A percentile compares a stretch with the other conserved stretches of the same genome.
Conservation (phyloP, 768 basidiomycete genomes). For the Collybiopsis luxurians region DNA sequence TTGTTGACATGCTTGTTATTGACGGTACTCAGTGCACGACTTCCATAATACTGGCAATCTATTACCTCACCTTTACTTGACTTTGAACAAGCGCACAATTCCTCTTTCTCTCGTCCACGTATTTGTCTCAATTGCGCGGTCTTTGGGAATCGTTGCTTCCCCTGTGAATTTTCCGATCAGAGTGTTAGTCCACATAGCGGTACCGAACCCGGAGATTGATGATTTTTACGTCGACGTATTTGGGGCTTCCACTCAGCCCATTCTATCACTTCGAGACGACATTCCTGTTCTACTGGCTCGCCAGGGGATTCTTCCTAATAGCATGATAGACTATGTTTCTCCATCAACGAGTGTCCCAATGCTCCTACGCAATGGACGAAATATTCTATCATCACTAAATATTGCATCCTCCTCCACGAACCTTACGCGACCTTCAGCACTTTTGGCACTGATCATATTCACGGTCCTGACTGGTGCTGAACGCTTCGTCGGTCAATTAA, state of each 20-base stretch:
- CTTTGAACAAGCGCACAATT: slow-evolving; percentile 44
- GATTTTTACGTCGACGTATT: slow-evolving; percentile 49
- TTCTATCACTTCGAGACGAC: slow-evolving; percentile 33
- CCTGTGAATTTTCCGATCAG: slow-evolving; percentile 56
- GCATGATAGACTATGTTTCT: slow-evolving; percentile 18
- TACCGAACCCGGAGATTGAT: slow-evolving; percentile 27
- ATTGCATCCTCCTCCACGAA: not conserved
- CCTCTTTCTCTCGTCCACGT: slow-evolving; percentile 61
- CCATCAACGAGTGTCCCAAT: slow-evolving; percentile 32
- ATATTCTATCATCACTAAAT: slow-evolving; percentile 19
- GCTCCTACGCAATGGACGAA: slow-evolving; percentile 27
- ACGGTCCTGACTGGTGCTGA: slow-evolving; percentile 31
- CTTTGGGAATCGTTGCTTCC: slow-evolving; percentile 47
- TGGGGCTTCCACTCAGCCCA: slow-evolving; percentile 31
- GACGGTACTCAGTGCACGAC: slow-evolving; percentile 23
- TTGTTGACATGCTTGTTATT: not conserved
- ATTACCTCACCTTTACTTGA: slow-evolving; percentile 60
- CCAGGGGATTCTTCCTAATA: slow-evolving; percentile 19
- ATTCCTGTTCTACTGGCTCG: slow-evolving; percentile 28
- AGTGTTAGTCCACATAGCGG: slow-evolving; percentile 51
- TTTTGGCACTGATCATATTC: slow-evolving; percentile 32
- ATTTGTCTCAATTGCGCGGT: slow-evolving; percentile 51
- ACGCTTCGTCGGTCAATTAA: slow-evolving; percentile 28
- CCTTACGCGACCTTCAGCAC: slow-evolving; percentile 28
- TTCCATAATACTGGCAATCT: slow-evolving; percentile 48